phyloP scores from a whole-genome alignment of 768 basidiomycete species.

The Agaricus blazei region DNA sequence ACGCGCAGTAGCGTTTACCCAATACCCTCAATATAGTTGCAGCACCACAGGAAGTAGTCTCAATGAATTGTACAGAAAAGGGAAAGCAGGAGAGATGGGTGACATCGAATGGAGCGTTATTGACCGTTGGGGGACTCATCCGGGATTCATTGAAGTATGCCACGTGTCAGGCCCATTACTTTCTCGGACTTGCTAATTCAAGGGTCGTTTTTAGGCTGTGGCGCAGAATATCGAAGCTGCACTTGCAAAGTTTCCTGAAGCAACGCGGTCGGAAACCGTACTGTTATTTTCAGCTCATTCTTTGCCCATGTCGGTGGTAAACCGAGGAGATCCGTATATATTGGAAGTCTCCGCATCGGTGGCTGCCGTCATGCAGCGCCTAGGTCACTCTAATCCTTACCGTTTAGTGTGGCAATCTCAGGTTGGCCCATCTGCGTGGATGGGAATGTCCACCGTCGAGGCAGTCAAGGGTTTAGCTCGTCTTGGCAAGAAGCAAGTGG shows the following conservation, averaged over 20 bases:
- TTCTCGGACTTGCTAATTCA: constrained; percentile 4
- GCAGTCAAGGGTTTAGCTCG: constrained; percentile 84
- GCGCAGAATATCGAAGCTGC: constrained; percentile 84
- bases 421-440: constrained; percentile 96
- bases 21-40: constrained; percentile 98
- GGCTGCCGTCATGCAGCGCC: constrained; percentile 85
- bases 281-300: constrained; percentile 97
- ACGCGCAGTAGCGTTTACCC: constrained; percentile 92
- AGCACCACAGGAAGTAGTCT: constrained; percentile 97
- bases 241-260: constrained; percentile 70
- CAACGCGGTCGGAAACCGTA: constrained; percentile 68
- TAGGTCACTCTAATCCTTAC: constrained; percentile 78
- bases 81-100: constrained; percentile 55
- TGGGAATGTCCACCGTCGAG: constrained; percentile 93
- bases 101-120: constrained; percentile 93
- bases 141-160: constrained; percentile 88
- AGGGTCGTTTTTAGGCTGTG: constrained; percentile 58
- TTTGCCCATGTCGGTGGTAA: constrained; percentile 95
- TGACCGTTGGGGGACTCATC: constrained; percentile 96
- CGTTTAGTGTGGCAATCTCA: constrained; percentile 97
- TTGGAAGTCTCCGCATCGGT: constrained; percentile 94
- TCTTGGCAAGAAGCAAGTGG: constrained; percentile 67
- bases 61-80: constrained; percentile 81
- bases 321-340: constrained; percentile 97
- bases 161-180: neutral